Evolutionary conservation across 768 basidiomycete genomes (phyloP), one percentile per base, ranked within the genome.

Genomic region (Hortiboletus campestris): DNA sequence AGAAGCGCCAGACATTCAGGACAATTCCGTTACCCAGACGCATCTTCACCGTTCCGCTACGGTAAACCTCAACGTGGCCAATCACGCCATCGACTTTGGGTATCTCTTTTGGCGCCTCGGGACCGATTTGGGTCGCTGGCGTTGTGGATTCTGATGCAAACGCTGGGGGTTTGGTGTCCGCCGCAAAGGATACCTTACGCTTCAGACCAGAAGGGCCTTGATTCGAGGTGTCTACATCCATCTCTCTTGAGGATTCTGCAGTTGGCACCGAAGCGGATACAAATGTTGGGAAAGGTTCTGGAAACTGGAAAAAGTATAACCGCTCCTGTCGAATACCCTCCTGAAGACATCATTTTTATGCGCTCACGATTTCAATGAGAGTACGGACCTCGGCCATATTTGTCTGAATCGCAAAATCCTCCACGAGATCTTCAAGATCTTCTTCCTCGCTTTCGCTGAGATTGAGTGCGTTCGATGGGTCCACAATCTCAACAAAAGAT

Each of bases 291-390:
- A 97, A 94, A 0, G 91, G 89, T 10, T 77, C 69, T 0, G 94
- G 94, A 64, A 96, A 96, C 67, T 95, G 93, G 75, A 96, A 94
- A 62, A 94, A 86, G 65, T 89, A 96, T 4, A 96, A 73, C 19
- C 80, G 78, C 51, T 91, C 86, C 69, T 84, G 85, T 49, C 77
- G 78, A 36, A 79, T 60, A 47, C 74, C 67, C 28, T 76, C 82
- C 84, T 86, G 62, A 20, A 44, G 17, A 41, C 31, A 49, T 7
- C n/a, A 1, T 20, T 57, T 38, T 29, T 45, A 17, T 22, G 25
- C 19, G 39, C 48, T 45, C 50, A 28, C 38, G 19, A 45, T 40
- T n/a, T 13, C 19, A 29, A 41, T 35, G 43, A 35, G 40, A 39
- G 22, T 36, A 60, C 58, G 47, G 20, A 84, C 83, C 61, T 80